Evolutionary conservation across 2,329 filamentous ascomycete species (phyloP), one percentile per base, ranked within the genome.

Genomic region (Coniochaeta sp.): DNA sequence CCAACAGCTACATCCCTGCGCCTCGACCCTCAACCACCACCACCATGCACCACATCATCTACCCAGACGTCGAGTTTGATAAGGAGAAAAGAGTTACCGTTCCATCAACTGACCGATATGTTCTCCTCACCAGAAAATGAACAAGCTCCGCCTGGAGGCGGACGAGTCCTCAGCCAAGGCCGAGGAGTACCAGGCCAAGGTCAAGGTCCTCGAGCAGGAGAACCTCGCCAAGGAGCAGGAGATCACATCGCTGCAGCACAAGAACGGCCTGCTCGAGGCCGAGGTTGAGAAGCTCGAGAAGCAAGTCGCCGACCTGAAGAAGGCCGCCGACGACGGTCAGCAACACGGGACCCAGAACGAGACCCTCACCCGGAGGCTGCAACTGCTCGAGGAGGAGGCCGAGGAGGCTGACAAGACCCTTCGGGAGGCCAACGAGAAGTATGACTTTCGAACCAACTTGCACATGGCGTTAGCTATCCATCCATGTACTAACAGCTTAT

Each of bases 391-490:
- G 78, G 92, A 97, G 76, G 94, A 99, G 78, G 91, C 91, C 62
- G 94, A 99, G 77, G 84, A 92, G 71, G 90, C 91, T 62, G 94
- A 97, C 75, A 94, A 91, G 85, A 95, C 89, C 60, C 81, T 97
- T 68, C 87, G 92, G 69, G 94, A 97, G 78, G 87, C 91, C 67
- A 97, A 96, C 75, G 94, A 99, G 77, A 97, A 96, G 94, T 99
- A 85, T 67, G 89, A 14, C 10, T 77, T 50, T 51, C 57, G 51
- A 49, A 54, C 57, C 42, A 55, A 52, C 50, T 52, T n/a, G 5
- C n/a, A 28, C 40, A n/a, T n/a, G 20, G n/a, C 18, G 20, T 12
- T 24, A 30, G 27, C 27, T 24, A 18, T 6, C 51, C 47, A 55
- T 52, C 48, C 51, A 49, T 53, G 51, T 59, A 50, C 24, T 61